Percentiles rank a stretch among this genome's conserved stretches.
phyloP scores from a whole-genome alignment of 805 yeast species.

The Starmerella tilneyi region DNA sequence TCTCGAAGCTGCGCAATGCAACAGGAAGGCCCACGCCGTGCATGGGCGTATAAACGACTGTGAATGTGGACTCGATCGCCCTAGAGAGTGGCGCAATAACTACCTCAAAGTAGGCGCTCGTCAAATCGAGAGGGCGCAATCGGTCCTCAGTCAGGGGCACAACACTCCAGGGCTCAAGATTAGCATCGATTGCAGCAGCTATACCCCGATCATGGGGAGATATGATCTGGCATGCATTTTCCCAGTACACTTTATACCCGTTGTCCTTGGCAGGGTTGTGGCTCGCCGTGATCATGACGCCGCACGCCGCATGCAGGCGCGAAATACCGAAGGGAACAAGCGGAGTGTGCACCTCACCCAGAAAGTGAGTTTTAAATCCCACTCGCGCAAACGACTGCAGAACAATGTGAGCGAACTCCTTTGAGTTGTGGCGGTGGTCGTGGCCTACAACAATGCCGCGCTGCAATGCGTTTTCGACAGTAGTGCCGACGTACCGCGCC shows the following conservation, averaged over 20 bases:
- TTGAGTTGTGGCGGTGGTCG: conserved; percentile 80
- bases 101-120: conserved; percentile 4
- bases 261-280: conserved; percentile 49
- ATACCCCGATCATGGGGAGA: conserved; percentile 80
- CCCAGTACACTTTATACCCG: conserved; percentile 90
- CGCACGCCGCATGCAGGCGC: conserved; percentile 51
- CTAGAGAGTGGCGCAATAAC: conserved; percentile 12
- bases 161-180: conserved; percentile 48
- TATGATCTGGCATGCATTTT: conserved; percentile 89
- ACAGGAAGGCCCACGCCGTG: conserved; percentile 84
- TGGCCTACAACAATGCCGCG: conserved; percentile 69
- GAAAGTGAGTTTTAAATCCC: conserved; percentile 57
- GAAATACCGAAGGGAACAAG: conserved; percentile 83
- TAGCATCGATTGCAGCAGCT: conserved; percentile 50
- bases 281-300: conserved; percentile 66
- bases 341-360: conserved; percentile 62
- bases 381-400: conserved; percentile 58
- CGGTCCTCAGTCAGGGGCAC: conserved; percentile 3
- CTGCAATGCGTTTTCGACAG: conserved; percentile 27
- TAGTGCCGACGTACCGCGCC: conserved; percentile 30
- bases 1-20: conserved; percentile 37
- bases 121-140: conserved; percentile 7
- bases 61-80: conserved; percentile 1
- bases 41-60: conserved; percentile 80
- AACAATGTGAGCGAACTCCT: conserved; percentile 65